Evolutionary conservation across 2,329 filamentous ascomycete species (phyloP).

Genomic region (Trichoderma cornu-damae): DNA sequence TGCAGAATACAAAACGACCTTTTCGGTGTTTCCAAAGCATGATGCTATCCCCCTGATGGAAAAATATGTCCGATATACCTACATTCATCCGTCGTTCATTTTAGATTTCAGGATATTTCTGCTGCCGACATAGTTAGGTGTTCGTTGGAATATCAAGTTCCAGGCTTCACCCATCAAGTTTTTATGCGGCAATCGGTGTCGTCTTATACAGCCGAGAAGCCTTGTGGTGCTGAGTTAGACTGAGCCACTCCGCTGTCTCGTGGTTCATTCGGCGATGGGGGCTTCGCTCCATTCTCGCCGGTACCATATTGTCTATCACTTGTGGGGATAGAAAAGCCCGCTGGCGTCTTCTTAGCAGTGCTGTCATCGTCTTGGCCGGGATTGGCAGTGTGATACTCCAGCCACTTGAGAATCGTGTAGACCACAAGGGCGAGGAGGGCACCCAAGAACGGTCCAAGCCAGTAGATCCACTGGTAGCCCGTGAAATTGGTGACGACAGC

Average conservation of each 20-base stretch:
- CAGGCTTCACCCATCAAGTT: too few species aligned
- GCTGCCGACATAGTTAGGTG: not conserved
- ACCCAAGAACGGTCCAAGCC: constrained; percentile 49
- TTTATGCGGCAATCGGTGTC: too few species aligned
- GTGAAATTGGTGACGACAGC: constrained; percentile 41
- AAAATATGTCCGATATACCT: too few species aligned
- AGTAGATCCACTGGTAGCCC: constrained; percentile 51
- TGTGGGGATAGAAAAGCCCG: not conserved
- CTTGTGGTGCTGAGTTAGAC: not conserved
- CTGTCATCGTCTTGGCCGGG: constrained; percentile 41
- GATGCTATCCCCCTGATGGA: not conserved
- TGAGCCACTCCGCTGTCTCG: constrained; percentile 2
- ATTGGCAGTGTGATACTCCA: constrained; percentile 49
- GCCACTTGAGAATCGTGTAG: constrained; percentile 46
- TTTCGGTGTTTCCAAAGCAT: not conserved
- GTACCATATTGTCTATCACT: not conserved
- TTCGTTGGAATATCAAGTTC: not conserved
- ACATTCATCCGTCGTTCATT: not conserved
- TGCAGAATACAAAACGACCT: not conserved
- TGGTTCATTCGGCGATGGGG: not conserved
- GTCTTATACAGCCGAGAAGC: not conserved
- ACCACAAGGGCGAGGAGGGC: constrained; percentile 44
- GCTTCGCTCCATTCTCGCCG: not conserved
- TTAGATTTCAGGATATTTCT: not conserved
- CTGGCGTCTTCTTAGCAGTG: not conserved